phyloP scores from a whole-genome alignment of 129 eudicot genomes.

The Centaurea solstitialis region DNA sequence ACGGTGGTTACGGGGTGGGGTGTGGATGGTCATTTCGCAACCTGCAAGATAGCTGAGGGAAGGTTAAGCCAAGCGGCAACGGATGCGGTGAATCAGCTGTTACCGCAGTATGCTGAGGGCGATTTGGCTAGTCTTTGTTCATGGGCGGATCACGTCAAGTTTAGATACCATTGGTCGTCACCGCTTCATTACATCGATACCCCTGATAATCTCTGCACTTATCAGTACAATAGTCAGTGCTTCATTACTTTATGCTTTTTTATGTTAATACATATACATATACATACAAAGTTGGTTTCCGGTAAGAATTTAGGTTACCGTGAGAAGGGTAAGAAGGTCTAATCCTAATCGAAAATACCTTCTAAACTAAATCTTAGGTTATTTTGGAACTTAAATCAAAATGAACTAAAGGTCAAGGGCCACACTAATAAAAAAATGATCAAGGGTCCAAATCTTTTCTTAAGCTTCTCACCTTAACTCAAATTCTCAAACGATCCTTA shows the following conservation, averaged over 20 bases:
- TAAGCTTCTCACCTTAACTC: too few relatives aligned
- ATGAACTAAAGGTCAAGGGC: too few relatives aligned
- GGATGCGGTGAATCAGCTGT: constrained; percentile 53
- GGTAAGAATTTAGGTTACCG: too few relatives aligned
- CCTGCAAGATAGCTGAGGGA: constrained; percentile 74
- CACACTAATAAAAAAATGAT: too few relatives aligned
- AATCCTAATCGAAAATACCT: too few relatives aligned
- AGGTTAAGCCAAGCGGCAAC: constrained; percentile 58
- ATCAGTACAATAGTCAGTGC: constrained; percentile 54
- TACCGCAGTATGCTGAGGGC: constrained; percentile 52
- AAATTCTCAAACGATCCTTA: too few relatives aligned
- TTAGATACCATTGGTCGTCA: constrained; percentile 74
- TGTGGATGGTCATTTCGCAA: constrained; percentile 68
- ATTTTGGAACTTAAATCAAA: too few relatives aligned
- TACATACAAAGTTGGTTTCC: too few relatives aligned
- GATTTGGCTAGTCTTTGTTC: constrained; percentile 68
- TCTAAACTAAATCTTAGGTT: too few relatives aligned
- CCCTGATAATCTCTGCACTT: constrained; percentile 80
- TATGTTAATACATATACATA: too few relatives aligned
- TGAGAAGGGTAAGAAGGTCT: too few relatives aligned
- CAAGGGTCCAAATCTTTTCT: too few relatives aligned
- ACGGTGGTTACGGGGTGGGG: constrained; percentile 63
- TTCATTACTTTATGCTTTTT: neutral
- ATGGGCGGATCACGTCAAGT: constrained; percentile 79
- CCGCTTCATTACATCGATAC: constrained; percentile 79